Base-by-base conservation (phyloP, 129 eudicot genomes). In the Tanacetum coccineum region DNA sequence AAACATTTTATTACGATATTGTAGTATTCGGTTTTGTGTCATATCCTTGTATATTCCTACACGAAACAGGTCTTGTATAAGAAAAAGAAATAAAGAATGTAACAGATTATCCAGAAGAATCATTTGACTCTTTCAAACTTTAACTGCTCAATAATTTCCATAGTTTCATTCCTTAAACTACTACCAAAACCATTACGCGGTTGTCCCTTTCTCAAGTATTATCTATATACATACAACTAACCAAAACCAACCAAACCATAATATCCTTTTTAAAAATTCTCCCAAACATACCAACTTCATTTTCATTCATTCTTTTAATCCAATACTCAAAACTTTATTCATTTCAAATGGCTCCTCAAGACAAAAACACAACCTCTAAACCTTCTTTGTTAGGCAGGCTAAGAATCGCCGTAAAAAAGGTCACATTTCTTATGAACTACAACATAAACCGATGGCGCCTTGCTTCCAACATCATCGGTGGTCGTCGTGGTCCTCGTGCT, bases 341-440 rank as follows among this genome's bases (percentile, higher is more conserved):
- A 13, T 32, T 51, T 42, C 14, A n/a, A 49, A 75, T 76, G 80
- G 66, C 75, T 44, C 39, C 75, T 54, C 62, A 49, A 10, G 56
- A 4, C 59, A 78, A 25, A 17, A 52, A 13, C 50, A 28, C 17
- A 6, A 36, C 42, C 42, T 36, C 42, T 36, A 67, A 53, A 3
- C 64, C 79, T 78, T 48, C 78, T n/a, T 71, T 91, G 81, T 54
- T 88, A 62, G 77, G 81, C 64, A 54, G 79, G 53, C 76, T 88
- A 14, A 80, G 79, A 64, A 81, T 76, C 63, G 93, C 88, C 0
- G 91, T 91, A 21, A 85, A 80, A 49, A 91, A 88, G 70, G 75
- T 91, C 32, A 87, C 67, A 22, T 77, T 85, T 54, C 68, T 91
- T 39, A 55, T 87, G 47, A 73, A 80, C 54, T 76, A 77, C 77